Conservation (phyloP, 495 filamentous ascomycete genomes). For the Neurospora terricola region DNA sequence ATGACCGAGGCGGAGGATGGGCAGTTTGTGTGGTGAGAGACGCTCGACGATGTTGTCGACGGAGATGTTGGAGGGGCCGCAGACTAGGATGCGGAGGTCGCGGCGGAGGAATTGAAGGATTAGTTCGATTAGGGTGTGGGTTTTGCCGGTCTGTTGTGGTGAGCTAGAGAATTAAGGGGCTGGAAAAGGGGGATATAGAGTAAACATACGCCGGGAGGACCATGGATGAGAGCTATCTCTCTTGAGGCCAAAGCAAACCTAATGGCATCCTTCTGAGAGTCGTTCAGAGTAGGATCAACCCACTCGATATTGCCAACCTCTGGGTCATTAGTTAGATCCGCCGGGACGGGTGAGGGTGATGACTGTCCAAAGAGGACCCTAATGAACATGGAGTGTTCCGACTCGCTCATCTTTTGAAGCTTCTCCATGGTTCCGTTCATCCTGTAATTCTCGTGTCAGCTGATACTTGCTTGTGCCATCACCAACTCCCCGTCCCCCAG, state of each 20-base stretch:
- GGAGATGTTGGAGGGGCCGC: slow-evolving; percentile 90
- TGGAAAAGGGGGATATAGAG: no score
- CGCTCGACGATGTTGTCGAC: slow-evolving; percentile 99
- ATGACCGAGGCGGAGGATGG: slow-evolving; percentile 84
- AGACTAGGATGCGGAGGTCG: slow-evolving; percentile 72
- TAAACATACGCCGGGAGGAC: slow-evolving; percentile 64
- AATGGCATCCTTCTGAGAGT: slow-evolving; percentile 85
- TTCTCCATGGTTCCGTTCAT: slow-evolving; percentile 86
- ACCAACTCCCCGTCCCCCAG: neutral
- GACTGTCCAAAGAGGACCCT: slow-evolving; percentile 73
- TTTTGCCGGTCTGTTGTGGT: slow-evolving; percentile 68
- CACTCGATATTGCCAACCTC: slow-evolving; percentile 51
- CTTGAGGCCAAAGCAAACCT: slow-evolving; percentile 71
- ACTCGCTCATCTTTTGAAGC: slow-evolving; percentile 60
- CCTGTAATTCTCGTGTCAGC: slow-evolving; percentile 26
- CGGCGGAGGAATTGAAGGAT: slow-evolving; percentile 74
- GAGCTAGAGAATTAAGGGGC: no score
- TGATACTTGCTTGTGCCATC: neutral
- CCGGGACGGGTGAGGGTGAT: slow-evolving; percentile 44
- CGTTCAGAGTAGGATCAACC: slow-evolving; percentile 71
- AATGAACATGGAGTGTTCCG: slow-evolving; percentile 64
- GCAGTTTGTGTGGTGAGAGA: slow-evolving; percentile 68
- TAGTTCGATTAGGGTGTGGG: slow-evolving; percentile 90
- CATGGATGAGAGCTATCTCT: slow-evolving; percentile 90
- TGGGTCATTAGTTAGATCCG: slow-evolving; percentile 26